phyloP scores from a whole-genome alignment of 2,329 filamentous ascomycete genomes.

The Aspergillus sp. region DNA sequence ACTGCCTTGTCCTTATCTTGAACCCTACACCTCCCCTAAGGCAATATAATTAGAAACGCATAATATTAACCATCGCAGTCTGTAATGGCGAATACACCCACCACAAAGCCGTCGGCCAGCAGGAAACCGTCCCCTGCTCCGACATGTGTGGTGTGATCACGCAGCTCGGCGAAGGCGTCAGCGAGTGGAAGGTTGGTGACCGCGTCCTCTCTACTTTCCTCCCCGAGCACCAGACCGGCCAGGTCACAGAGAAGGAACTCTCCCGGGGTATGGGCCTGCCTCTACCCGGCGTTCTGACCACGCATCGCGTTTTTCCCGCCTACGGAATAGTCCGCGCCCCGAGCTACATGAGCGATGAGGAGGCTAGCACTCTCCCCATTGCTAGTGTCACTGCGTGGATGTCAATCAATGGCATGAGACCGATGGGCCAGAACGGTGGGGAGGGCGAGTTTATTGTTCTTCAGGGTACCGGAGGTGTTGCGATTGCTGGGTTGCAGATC shows the following conservation, averaged over 20 bases:
- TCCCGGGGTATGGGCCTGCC: constrained; percentile 61
- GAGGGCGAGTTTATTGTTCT: constrained; percentile 52
- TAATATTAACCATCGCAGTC: constrained; percentile 44
- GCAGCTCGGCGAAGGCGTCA: constrained; percentile 47
- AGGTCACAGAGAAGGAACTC: constrained; percentile 57
- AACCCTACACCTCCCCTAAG: neutral
- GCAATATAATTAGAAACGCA: neutral
- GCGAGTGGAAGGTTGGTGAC: constrained; percentile 57
- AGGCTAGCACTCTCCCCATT: constrained; percentile 44
- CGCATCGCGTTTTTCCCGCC: constrained; percentile 45
- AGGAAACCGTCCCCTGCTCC: constrained; percentile 61
- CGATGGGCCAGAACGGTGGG: constrained; percentile 47
- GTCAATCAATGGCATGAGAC: constrained; percentile 44
- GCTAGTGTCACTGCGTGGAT: constrained; percentile 54
- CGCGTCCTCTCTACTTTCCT: constrained; percentile 66
- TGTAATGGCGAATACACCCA: constrained; percentile 66
- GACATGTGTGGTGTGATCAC: constrained; percentile 68
- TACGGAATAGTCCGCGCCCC: constrained; percentile 43
- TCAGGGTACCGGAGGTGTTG: constrained; percentile 54
- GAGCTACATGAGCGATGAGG: constrained; percentile 35
- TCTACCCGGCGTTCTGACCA: constrained; percentile 46
- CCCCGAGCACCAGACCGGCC: constrained; percentile 56
- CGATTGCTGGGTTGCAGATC: constrained; percentile 46
- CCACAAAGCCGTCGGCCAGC: constrained; percentile 53
- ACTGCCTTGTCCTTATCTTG: neutral